Base-by-base conservation (phyloP, 257 asterid species). In the Solanum lignicaule region DNA sequence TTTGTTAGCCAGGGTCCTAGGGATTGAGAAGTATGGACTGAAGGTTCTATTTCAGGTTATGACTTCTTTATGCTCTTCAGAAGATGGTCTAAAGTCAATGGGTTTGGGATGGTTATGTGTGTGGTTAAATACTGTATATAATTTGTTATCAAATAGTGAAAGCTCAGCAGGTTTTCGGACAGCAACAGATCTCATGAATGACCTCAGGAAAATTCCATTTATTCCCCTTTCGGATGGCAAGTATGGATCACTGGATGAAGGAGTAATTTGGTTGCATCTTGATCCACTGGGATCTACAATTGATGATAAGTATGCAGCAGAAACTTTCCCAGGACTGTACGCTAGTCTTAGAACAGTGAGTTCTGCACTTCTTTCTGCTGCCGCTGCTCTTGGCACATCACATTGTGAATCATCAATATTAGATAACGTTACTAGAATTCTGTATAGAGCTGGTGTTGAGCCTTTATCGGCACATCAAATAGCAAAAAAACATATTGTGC, bases 21-120 rank as follows among this genome's bases (percentile, higher is more conserved):
- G 98, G 29, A 89, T 97, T 31, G 98, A 97, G 91, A 98, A 95
- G 68, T 95, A 92, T 93, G 98, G 99, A 86, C 98, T 97, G 43
- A 91, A 88, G 86, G 89, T 93, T 83, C 88, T 97, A 88, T 91
- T 93, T 36, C 83, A 91, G 87, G 87, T 95, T 79, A 88, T 95
- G 72, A 89, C 93, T 88, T 93, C 98, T 1, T 90, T 97, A 88
- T 93, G 98, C 87, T 85, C 73, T 86, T 90, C 94, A 38, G 90
- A 88, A 36, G 91, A 93, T 89, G 94, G 93, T 91, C 89, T 97
- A 84, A 90, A 91, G 87, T 89, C 94, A 2, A 86, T 95, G 98
- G 98, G 98, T 88, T 71, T 94, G 83, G 88, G 90, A 68, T 97
- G 99, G 99, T 91, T 97, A 91, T 88, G 94, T 74, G 91, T 94